phyloP scores from a whole-genome alignment of 2,329 filamentous ascomycete species.

The Hypoxylon sp. region DNA sequence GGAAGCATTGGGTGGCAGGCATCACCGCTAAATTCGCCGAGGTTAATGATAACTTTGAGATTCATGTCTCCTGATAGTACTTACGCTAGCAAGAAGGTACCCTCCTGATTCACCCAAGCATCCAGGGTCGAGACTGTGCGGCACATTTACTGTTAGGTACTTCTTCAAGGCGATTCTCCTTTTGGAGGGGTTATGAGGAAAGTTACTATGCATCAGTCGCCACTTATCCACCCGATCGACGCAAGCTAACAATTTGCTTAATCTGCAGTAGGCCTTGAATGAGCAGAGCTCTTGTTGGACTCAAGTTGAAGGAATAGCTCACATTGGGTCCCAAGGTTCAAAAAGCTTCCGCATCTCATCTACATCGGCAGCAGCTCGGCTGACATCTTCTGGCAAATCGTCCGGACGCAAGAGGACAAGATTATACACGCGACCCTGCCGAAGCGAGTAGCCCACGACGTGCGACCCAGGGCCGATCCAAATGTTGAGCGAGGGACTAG shows the following conservation, averaged over 20 bases:
- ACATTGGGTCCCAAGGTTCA: slow-evolving; percentile 36
- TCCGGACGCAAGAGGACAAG: slow-evolving; percentile 58
- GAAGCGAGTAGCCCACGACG: slow-evolving; percentile 57
- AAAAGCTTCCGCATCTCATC: slow-evolving; percentile 39
- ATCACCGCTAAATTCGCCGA: slow-evolving; percentile 26
- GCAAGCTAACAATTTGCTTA: slow-evolving; percentile 31
- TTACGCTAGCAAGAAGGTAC: slow-evolving; percentile 30
- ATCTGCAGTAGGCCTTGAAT: slow-evolving; percentile 5
- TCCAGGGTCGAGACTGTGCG: slow-evolving; percentile 23
- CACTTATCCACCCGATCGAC: slow-evolving; percentile 37
- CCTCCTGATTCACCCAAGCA: slow-evolving; percentile 27
- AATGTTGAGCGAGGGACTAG: slow-evolving; percentile 59
- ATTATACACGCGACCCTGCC: slow-evolving; percentile 55
- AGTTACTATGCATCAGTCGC: slow-evolving; percentile 37
- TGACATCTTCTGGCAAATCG: slow-evolving; percentile 49
- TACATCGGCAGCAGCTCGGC: slow-evolving; percentile 31
- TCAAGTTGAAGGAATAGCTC: slow-evolving; percentile 5
- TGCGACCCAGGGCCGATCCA: slow-evolving; percentile 63
- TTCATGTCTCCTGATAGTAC: too few relatives aligned
- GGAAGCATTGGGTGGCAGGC: slow-evolving; percentile 38
- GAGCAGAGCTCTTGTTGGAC: background rate
- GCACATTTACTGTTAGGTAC: slow-evolving; percentile 11
- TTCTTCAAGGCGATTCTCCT: background rate
- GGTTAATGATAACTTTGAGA: background rate
- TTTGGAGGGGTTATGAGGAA: background rate